Percentiles rank a stretch among this genome's conserved stretches.
phyloP scores from a whole-genome alignment of 1,284 basidiomycete species.

The Apiotrichum akiyoshidainum region DNA sequence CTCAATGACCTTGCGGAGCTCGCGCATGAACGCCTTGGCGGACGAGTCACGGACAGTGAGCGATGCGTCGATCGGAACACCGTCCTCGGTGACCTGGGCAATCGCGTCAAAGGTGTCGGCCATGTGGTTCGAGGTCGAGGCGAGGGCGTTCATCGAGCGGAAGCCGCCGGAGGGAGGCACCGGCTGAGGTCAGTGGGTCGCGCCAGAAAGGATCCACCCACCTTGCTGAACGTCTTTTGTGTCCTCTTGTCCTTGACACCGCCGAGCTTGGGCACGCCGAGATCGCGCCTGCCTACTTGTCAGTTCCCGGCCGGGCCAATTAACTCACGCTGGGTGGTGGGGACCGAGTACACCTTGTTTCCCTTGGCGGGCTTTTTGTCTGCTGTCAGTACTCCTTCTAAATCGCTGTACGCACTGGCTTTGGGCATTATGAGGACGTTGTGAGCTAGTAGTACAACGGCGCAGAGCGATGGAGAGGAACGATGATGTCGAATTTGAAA shows the following conservation, averaged over 20 bases:
- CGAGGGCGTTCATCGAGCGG: slow-evolving; percentile 16
- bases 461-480: not conserved
- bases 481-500: not conserved
- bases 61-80: slow-evolving; percentile 57
- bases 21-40: slow-evolving; percentile 66
- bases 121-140: slow-evolving; percentile 15
- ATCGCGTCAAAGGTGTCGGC: slow-evolving; percentile 42
- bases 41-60: slow-evolving; percentile 53
- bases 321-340: slow-evolving; percentile 31
- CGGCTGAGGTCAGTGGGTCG: slow-evolving; percentile 3
- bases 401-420: slow-evolving; percentile 29
- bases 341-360: slow-evolving; percentile 41
- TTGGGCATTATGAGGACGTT: slow-evolving; percentile 34
- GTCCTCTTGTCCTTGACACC: slow-evolving; percentile 37
- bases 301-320: too few species aligned
- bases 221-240: slow-evolving; percentile 54
- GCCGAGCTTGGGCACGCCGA: slow-evolving; percentile 70
- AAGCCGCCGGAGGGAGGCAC: slow-evolving; percentile 9
- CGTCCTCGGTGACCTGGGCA: slow-evolving; percentile 43
- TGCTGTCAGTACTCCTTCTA: slow-evolving; percentile 2
- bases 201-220: slow-evolving; percentile 25
- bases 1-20: slow-evolving; percentile 86
- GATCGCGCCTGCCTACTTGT: slow-evolving; percentile 62
- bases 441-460: not conserved
- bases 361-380: slow-evolving; percentile 30